A percentile compares a stretch with the other conserved stretches of the same genome.
Conservation (phyloP, 2,329 filamentous ascomycete genomes). For the Calycina marina region DNA sequence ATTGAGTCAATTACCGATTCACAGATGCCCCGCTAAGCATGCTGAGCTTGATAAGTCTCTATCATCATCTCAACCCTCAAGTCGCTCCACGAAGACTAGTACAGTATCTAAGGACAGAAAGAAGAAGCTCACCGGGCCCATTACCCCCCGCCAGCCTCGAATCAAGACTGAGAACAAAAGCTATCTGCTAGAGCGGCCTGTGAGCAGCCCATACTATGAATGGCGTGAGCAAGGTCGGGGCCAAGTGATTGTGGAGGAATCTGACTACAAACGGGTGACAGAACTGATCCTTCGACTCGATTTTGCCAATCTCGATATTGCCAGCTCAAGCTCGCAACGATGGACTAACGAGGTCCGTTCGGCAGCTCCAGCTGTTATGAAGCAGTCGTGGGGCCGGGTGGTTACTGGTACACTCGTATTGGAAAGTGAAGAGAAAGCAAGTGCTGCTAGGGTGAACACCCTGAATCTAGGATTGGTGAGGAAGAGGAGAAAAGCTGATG, state of each 20-base stretch:
- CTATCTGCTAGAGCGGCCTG: conserved; percentile 34
- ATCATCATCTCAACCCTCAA: conserved; percentile 4
- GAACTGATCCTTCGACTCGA: conserved; percentile 61
- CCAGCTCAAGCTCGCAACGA: conserved; percentile 47
- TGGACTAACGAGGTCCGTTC: conserved; percentile 56
- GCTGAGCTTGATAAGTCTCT: not conserved
- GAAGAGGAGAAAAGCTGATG: conserved; percentile 33
- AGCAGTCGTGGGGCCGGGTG: conserved; percentile 35
- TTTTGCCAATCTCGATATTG: conserved; percentile 51
- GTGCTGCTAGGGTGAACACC: conserved; percentile 20
- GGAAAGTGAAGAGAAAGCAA: conserved; percentile 9
- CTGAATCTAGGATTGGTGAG: conserved; percentile 28
- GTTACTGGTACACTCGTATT: conserved; percentile 31
- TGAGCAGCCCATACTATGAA: conserved; percentile 44
- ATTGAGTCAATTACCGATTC: conserved; percentile 9
- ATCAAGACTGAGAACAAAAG: conserved; percentile 44
- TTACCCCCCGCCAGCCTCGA: conserved; percentile 47
- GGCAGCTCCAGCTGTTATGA: conserved; percentile 18
- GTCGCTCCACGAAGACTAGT: conserved; percentile 2
- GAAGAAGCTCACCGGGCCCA: conserved; percentile 39
- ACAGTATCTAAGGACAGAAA: conserved; percentile 32
- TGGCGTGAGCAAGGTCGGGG: conserved; percentile 52
- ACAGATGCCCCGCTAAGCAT: conserved; percentile 7
- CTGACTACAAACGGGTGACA: conserved; percentile 50
- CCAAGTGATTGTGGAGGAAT: conserved; percentile 45